Percentiles rank a stretch among this genome's conserved stretches.
phyloP scores from a whole-genome alignment of 1,139 yeast genomes.

The Pichia sp. region DNA sequence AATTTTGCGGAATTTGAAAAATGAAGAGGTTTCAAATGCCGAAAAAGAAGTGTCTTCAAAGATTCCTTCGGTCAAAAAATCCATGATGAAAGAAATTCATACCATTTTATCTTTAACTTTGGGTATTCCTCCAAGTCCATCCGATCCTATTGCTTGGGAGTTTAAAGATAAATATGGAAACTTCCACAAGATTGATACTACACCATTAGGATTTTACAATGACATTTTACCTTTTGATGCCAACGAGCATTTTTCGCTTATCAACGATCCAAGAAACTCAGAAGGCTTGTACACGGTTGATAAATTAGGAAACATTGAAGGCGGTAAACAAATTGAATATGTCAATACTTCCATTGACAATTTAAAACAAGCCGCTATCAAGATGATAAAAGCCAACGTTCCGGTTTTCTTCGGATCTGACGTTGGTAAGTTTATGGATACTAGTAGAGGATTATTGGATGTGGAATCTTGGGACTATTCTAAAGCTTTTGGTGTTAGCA shows the following conservation, averaged over 20 bases:
- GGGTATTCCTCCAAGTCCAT: slow-evolving; percentile 57
- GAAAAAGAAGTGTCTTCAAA: slow-evolving; percentile 10
- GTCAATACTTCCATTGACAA: slow-evolving; percentile 44
- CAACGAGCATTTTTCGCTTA: slow-evolving; percentile 43
- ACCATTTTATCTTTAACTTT: slow-evolving; percentile 45
- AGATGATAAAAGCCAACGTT: slow-evolving; percentile 49
- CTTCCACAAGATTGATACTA: slow-evolving; percentile 36
- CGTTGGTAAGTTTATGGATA: slow-evolving; percentile 49
- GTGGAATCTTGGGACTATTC: slow-evolving; percentile 46
- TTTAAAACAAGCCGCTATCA: slow-evolving; percentile 48
- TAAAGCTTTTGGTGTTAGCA: slow-evolving; percentile 44
- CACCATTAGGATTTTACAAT: slow-evolving; percentile 47
- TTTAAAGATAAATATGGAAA: slow-evolving; percentile 49
- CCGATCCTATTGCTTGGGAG: slow-evolving; percentile 51
- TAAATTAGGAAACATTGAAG: slow-evolving; percentile 47
- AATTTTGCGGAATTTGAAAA: slow-evolving; percentile 39
- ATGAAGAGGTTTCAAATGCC: slow-evolving; percentile 21
- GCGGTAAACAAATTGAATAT: slow-evolving; percentile 58
- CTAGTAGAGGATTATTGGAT: slow-evolving; percentile 45
- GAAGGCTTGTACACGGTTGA: slow-evolving; percentile 55
- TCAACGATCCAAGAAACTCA: slow-evolving; percentile 56
- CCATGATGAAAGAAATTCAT: slow-evolving; percentile 46
- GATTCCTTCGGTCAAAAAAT: slow-evolving; percentile 31
- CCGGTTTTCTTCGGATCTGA: slow-evolving; percentile 69
- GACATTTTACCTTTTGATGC: slow-evolving; percentile 39